These are phyloP conservation scores for Dissophora ornata DNA, from an alignment of 192 early-diverging fungal genomes.

Conservation along the genomic window DNA sequence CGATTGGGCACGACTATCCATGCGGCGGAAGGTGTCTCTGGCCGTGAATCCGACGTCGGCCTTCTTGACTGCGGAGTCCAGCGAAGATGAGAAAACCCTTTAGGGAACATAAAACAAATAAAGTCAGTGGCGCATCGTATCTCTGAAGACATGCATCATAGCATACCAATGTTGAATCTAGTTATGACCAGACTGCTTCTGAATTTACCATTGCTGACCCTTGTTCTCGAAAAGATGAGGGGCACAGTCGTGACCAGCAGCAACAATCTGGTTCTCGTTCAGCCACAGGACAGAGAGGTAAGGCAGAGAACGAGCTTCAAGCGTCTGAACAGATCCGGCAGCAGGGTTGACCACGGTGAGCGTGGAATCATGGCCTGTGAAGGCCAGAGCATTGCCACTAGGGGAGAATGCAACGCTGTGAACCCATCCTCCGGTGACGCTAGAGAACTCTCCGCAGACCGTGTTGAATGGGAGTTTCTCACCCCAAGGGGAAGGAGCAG, in stretches of 20 bases:
- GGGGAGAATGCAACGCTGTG: conserved; percentile 94
- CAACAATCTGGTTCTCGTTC: conserved; percentile 81
- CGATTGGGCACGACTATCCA: conserved; percentile 86
- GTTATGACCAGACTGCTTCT: background rate
- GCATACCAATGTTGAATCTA: no score
- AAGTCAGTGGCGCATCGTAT: no score
- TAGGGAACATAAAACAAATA: no score
- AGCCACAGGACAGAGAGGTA: conserved; percentile 82
- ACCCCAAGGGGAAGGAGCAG: conserved; percentile 89
- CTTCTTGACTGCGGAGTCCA: conserved; percentile 86
- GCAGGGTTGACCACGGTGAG: conserved; percentile 81
- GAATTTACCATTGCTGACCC: conserved; percentile 66
- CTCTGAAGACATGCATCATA: no score
- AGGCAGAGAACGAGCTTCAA: conserved; percentile 78
- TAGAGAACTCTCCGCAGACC: conserved; percentile 88
- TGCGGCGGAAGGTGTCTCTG: conserved; percentile 87
- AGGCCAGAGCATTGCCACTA: conserved; percentile 87
- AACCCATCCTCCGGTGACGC: conserved; percentile 87
- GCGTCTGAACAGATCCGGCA: conserved; percentile 63
- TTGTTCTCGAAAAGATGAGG: conserved; percentile 82
- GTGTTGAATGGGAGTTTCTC: conserved; percentile 94
- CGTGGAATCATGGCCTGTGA: conserved; percentile 87
- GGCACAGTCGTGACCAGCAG: conserved; percentile 93
- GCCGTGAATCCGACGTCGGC: conserved; percentile 73
- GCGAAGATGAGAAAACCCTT: conserved; percentile 69